Conservation (phyloP, 2,329 filamentous ascomycete genomes). For the Dactylellina drechsleri region DNA sequence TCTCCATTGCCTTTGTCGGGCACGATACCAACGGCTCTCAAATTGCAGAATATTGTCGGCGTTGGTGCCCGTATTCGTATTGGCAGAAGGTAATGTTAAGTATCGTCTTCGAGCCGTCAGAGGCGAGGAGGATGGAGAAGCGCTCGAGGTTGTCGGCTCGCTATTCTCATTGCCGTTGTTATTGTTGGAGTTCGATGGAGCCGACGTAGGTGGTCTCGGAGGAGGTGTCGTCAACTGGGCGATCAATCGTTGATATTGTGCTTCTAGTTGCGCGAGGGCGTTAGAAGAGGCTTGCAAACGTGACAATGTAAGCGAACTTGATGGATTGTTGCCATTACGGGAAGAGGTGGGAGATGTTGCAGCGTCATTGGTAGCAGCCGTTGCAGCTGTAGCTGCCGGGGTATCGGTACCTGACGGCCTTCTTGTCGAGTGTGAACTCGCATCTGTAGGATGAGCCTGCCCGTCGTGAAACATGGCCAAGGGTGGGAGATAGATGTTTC, state of each 20-base stretch:
- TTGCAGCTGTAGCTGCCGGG: conserved; percentile 5
- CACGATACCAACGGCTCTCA: conserved; percentile 57
- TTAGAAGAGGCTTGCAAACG: conserved; percentile 51
- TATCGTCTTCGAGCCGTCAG: conserved; percentile 41
- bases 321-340: conserved; percentile 37
- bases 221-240: conserved; percentile 47
- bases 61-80: conserved; percentile 49
- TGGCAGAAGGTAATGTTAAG: conserved; percentile 53
- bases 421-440: conserved; percentile 28
- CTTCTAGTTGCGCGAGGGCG: conserved; percentile 45
- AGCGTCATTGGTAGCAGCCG: conserved; percentile 26
- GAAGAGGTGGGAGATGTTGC: conserved; percentile 28
- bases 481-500: conserved; percentile 47
- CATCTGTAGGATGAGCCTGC: conserved; percentile 29
- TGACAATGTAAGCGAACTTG: conserved; percentile 46
- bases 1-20: conserved; percentile 55
- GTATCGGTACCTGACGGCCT: conserved; percentile 26
- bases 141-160: too few species aligned
- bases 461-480: conserved; percentile 45
- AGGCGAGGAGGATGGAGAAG: conserved; percentile 33
- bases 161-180: conserved; percentile 21
- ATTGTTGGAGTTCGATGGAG: conserved; percentile 27
- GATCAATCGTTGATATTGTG: conserved; percentile 53
- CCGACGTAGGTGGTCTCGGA: conserved; percentile 46
- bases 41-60: conserved; percentile 56